Percentiles rank a stretch among this genome's conserved stretches.
These are phyloP conservation scores for Heliamphora pulchella DNA, from an alignment of 179 eudicot species.

Conservation along the genomic window DNA sequence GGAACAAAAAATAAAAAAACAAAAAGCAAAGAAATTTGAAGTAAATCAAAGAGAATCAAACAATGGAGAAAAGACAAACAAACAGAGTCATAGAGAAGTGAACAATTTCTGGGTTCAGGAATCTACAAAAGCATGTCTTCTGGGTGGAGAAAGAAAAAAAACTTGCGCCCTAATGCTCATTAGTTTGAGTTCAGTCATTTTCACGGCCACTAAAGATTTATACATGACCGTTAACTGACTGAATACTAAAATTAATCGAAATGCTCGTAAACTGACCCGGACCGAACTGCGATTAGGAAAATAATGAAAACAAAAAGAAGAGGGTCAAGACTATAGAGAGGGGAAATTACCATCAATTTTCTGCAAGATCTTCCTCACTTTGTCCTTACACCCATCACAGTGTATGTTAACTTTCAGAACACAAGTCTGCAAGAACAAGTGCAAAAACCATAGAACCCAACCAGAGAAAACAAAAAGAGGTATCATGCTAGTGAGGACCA, in stretches of 20 bases:
- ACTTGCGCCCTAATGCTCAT: too few species aligned
- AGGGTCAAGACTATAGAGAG: too few species aligned
- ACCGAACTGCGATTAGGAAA: too few species aligned
- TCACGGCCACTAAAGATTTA: too few species aligned
- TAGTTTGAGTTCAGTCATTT: too few species aligned
- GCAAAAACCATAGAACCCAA: conserved; percentile 19
- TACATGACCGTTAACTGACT: too few species aligned
- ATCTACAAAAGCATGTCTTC: too few species aligned
- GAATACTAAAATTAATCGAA: too few species aligned
- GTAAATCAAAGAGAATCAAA: neutral
- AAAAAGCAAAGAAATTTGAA: neutral
- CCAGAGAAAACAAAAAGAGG: too few species aligned
- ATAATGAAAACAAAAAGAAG: too few species aligned
- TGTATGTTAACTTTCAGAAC: conserved; percentile 59
- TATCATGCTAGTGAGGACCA: too few species aligned
- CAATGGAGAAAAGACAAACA: neutral
- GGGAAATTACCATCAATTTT: conserved; percentile 53
- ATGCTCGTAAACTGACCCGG: too few species aligned
- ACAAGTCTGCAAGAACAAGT: conserved; percentile 46
- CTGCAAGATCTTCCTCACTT: conserved; percentile 62
- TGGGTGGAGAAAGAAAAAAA: neutral
- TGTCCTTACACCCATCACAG: conserved; percentile 63
- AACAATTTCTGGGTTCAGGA: neutral
- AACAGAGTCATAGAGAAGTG: neutral
- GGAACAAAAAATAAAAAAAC: neutral